A percentile compares a stretch with the other conserved stretches of the same genome.
phyloP scores from a whole-genome alignment of 805 yeast species.

The Saturnispora quitensis region DNA sequence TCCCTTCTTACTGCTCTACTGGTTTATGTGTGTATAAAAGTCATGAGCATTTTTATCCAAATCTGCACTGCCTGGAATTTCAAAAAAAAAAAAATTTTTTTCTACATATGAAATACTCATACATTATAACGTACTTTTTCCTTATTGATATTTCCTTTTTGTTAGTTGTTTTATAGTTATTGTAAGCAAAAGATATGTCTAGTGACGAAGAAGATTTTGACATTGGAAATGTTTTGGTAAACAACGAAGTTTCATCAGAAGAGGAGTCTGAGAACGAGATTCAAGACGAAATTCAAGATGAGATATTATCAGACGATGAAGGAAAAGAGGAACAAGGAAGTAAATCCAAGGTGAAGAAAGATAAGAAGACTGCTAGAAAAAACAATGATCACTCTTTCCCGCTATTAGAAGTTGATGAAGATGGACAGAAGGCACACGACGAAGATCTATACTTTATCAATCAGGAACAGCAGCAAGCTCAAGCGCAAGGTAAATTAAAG shows the following conservation, averaged over 20 bases:
- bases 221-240: slow-evolving; percentile 52
- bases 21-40: neutral
- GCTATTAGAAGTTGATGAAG: slow-evolving; percentile 36
- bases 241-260: slow-evolving; percentile 24
- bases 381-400: slow-evolving; percentile 25
- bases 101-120: neutral
- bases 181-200: slow-evolving; percentile 6
- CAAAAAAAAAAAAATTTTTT: neutral
- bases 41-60: neutral
- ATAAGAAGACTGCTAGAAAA: slow-evolving; percentile 4
- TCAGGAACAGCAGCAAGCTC: slow-evolving; percentile 21
- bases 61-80: neutral
- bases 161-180: slow-evolving; percentile 11
- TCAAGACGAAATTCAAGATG: slow-evolving; percentile 37
- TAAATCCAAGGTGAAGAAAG: slow-evolving; percentile 13
- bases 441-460: slow-evolving; percentile 14
- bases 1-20: neutral
- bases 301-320: slow-evolving; percentile 44
- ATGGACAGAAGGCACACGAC: slow-evolving; percentile 13
- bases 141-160: neutral
- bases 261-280: slow-evolving; percentile 11
- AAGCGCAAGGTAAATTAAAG: slow-evolving; percentile 38
- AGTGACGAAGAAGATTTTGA: slow-evolving; percentile 37
- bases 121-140: neutral
- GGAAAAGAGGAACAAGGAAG: slow-evolving; percentile 14